Base-by-base conservation (phyloP, 2,329 filamentous ascomycete genomes). In the Neurospora crassa region DNA sequence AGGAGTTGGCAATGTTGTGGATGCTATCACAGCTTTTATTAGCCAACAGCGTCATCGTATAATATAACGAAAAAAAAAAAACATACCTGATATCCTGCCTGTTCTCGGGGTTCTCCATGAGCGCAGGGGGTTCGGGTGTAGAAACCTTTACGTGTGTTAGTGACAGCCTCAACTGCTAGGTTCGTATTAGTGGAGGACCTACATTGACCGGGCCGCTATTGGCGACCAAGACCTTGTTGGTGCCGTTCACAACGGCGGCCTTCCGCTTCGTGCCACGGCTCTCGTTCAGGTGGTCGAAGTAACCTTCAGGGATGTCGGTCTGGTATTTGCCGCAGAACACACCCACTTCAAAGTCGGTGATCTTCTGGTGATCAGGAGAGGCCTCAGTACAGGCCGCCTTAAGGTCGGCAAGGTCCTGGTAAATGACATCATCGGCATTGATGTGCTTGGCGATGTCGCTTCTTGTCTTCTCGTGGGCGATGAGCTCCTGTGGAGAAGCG, bases 281-380 rank as follows among this genome's bases (percentile, higher is more conserved):
- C 72, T 86, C 83, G 80, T 92, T 90, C 5, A 96, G 84, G 77
- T 93, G 92, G 75, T 92, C 89, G 76, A 97, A 96, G 82, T 97
- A 97, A 45, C 87, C 90, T 7, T 90, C 86, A 1, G 91, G 88
- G 1, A 97, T 91, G 0, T 89, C 89, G 0, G 95, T 97, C 73
- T 92, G 86, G 80, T 97, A 97, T 74, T 90, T 89, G 67, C 95
- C 95, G 78, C 90, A 93, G 83, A 98, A 97, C 10, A 97, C 94
- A 70, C 95, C 94, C 2, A 96, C 90, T 79, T 98, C 95, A 75
- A 97, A 97, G 70, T 90, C 84, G 10, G 84, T 84, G 76, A 87
- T 79, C 43, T 81, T 79, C 42, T 83, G 82, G 73, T 87, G 81
- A 70, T 86, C 82, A 69, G 89, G 86, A 73, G 89, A 90, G 4